Evolutionary conservation across 2,329 filamentous ascomycete genomes (phyloP).

Genomic region (Whalleya microplaca): DNA sequence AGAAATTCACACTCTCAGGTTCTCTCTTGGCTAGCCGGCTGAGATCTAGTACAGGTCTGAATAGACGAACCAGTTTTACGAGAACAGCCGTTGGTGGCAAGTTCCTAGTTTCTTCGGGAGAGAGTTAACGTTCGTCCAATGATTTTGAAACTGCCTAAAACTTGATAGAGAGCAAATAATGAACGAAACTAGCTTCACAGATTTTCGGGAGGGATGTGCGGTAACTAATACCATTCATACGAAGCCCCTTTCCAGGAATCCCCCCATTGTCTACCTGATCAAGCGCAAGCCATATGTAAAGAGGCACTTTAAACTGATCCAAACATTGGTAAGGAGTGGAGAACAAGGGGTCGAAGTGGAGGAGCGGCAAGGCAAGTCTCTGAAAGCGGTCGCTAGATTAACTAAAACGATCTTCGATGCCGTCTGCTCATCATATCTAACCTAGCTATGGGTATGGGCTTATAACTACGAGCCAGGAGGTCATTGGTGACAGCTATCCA

Average conservation of each 20-base stretch:
- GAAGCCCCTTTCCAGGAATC: conserved; percentile 12
- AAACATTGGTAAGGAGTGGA: conserved; percentile 27
- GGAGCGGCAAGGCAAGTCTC: conserved; percentile 35
- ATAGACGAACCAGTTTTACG: neutral
- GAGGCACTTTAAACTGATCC: conserved; percentile 8
- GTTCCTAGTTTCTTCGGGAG: neutral
- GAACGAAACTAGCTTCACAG: conserved; percentile 9
- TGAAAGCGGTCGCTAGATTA: conserved; percentile 25
- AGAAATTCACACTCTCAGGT: conserved; percentile 1
- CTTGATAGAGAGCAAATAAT: conserved; percentile 10
- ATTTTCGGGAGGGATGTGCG: conserved; percentile 16
- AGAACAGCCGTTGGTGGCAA: conserved; percentile 2
- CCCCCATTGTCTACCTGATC: conserved; percentile 25
- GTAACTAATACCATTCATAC: conserved; percentile 28
- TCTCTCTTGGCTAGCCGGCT: conserved; percentile 1
- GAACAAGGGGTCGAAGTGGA: conserved; percentile 32
- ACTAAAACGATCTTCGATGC: conserved; percentile 25
- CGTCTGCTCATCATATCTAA: conserved; percentile 18
- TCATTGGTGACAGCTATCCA: conserved; percentile 14
- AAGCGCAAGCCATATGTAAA: conserved; percentile 16
- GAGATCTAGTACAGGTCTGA: conserved; percentile 2
- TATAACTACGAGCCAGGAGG: conserved; percentile 8
- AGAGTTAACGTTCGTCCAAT: conserved; percentile 1
- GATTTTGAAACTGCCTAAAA: conserved; percentile 7
- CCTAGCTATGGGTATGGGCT: conserved; percentile 8